Evolutionary conservation across 345 rosid species (phyloP).

Genomic region (Dipteronia sinensis): DNA sequence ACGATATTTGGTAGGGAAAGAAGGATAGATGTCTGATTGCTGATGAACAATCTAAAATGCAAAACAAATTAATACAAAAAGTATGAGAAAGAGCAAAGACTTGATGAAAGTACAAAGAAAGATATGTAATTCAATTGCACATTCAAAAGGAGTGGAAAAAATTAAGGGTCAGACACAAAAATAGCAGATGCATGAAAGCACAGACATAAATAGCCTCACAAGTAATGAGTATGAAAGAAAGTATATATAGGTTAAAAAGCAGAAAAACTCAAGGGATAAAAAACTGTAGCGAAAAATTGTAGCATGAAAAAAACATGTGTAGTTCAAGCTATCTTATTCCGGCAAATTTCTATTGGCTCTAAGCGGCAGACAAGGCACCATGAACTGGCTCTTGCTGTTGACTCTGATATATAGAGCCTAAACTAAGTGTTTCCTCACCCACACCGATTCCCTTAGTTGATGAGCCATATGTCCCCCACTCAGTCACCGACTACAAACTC

Average conservation of each 20-base stretch:
- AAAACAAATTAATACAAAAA: too few species aligned
- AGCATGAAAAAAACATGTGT: neutral
- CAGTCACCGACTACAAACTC: neutral
- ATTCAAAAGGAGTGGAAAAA: too few species aligned
- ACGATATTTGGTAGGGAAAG: too few species aligned
- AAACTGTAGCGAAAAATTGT: slow-evolving; percentile 27
- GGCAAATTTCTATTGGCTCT: slow-evolving; percentile 31
- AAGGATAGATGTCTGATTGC: too few species aligned
- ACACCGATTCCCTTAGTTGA: neutral
- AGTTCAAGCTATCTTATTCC: slow-evolving; percentile 18
- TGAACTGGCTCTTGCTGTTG: slow-evolving; percentile 30
- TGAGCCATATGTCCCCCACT: neutral
- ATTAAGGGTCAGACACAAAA: too few species aligned
- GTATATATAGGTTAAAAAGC: too few species aligned
- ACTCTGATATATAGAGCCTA: slow-evolving; percentile 31
- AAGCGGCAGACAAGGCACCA: slow-evolving; percentile 40
- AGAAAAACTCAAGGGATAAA: neutral
- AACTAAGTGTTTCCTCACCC: neutral
- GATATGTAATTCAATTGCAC: neutral
- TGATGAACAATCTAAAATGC: too few species aligned
- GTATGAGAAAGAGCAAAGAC: neutral
- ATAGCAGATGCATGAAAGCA: too few species aligned
- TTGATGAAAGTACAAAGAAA: neutral
- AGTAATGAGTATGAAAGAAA: too few species aligned
- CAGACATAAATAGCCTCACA: too few species aligned